A percentile compares a stretch with the other conserved stretches of the same genome.
These are phyloP conservation scores for Colletotrichum sp. DNA, from an alignment of 2,329 filamentous ascomycete species.

Conservation along the genomic window DNA sequence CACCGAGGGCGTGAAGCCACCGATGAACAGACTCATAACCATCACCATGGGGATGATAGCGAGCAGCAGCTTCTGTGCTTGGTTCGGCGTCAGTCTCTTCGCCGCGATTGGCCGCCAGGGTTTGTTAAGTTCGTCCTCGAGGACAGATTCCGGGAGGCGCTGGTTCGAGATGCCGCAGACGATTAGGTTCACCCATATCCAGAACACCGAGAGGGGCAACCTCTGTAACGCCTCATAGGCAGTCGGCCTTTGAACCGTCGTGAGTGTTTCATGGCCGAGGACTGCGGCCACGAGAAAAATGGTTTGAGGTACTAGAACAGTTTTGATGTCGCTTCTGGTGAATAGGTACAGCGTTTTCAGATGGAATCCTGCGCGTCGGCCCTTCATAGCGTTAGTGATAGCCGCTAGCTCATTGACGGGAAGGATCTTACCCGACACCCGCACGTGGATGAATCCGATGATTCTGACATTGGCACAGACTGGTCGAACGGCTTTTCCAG, in stretches of 20 bases:
- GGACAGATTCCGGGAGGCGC: conserved; percentile 21
- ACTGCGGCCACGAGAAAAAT: conserved; percentile 26
- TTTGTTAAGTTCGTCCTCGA: conserved; percentile 34
- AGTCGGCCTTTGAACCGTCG: background rate
- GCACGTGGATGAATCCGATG: background rate
- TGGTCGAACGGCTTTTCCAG: background rate
- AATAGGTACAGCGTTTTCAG: conserved; percentile 30
- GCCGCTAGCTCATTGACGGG: background rate
- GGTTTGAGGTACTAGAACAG: conserved; percentile 33
- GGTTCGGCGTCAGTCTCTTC: conserved; percentile 24
- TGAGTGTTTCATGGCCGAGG: background rate
- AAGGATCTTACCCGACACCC: background rate
- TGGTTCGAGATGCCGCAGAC: conserved; percentile 33
- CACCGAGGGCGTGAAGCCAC: conserved; percentile 23
- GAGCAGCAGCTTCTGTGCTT: conserved; percentile 29
- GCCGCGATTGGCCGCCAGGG: conserved; percentile 34
- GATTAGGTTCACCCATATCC: conserved; percentile 33
- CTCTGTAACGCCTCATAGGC: background rate
- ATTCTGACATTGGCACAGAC: background rate
- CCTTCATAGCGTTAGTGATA: background rate
- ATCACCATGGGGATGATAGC: conserved; percentile 24
- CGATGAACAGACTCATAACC: conserved; percentile 9
- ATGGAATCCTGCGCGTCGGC: background rate
- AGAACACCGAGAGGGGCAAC: conserved; percentile 10
- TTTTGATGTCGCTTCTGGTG: conserved; percentile 37